Conservation (phyloP, 2,329 filamentous ascomycete species). For the Xylaria digitata region DNA sequence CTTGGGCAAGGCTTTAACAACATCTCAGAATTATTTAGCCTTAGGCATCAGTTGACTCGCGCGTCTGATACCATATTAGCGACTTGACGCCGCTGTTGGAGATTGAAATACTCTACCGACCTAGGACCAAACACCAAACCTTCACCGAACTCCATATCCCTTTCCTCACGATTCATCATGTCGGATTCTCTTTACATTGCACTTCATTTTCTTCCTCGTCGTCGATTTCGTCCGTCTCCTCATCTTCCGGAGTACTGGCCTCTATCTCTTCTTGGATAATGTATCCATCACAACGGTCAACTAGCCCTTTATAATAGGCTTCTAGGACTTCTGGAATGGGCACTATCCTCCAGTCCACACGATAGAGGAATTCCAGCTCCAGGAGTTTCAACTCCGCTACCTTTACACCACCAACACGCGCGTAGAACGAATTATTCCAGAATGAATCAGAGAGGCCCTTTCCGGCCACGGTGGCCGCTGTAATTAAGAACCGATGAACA, state of each 20-base stretch:
- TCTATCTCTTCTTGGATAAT: conserved; percentile 57
- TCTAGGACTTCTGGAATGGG: conserved; percentile 93
- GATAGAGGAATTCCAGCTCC: conserved; percentile 91
- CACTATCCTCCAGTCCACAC: conserved; percentile 96
- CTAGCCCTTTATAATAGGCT: conserved; percentile 90
- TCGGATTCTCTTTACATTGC: conserved; percentile 24
- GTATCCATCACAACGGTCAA: conserved; percentile 73
- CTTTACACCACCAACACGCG: conserved; percentile 90
- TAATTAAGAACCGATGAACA: conserved; percentile 96
- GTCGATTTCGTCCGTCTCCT: conserved; percentile 49
- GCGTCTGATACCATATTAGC: conserved; percentile 6
- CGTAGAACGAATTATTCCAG: conserved; percentile 98
- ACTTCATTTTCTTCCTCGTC: conserved; percentile 39
- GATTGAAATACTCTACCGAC: conserved; percentile 23
- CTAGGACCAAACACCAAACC: conserved; percentile 18
- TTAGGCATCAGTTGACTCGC: conserved; percentile 6
- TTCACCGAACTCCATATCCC: conserved; percentile 31
- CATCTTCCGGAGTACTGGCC: conserved; percentile 46
- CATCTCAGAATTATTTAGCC: not conserved
- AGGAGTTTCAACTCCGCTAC: conserved; percentile 89
- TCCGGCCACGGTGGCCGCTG: conserved; percentile 92
- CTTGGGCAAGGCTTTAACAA: not conserved
- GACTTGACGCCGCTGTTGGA: conserved; percentile 1
- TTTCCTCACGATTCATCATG: conserved; percentile 24
- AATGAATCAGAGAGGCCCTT: conserved; percentile 97